A percentile compares a stretch with the other conserved stretches of the same genome.
phyloP scores from a whole-genome alignment of 306 rosid species.

The Lathyrus oleraceus region DNA sequence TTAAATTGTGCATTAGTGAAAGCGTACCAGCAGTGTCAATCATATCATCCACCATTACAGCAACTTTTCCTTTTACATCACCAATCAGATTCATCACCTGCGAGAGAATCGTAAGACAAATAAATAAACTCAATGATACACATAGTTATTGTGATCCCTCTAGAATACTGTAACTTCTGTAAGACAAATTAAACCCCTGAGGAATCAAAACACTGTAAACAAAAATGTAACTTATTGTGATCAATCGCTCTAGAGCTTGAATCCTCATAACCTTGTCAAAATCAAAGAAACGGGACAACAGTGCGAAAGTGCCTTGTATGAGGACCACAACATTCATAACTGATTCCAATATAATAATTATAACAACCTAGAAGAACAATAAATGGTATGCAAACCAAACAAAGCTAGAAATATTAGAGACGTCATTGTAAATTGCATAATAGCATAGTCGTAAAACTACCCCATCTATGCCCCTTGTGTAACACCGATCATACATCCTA shows the following conservation, averaged over 20 bases:
- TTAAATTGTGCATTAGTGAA: conserved; percentile 25
- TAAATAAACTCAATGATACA: conserved; percentile 19
- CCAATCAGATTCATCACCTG: conserved; percentile 99
- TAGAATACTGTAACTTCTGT: not conserved
- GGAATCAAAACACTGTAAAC: not conserved
- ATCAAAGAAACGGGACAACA: not conserved
- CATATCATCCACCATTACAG: conserved; percentile 99
- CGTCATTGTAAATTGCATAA: not conserved
- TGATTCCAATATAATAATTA: not conserved
- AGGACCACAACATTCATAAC: not conserved
- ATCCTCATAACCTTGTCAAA: conserved; percentile 5
- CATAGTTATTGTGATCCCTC: not conserved
- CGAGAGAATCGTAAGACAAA: conserved; percentile 28
- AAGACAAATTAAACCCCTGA: too few relatives aligned
- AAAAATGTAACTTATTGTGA: conserved; percentile 1
- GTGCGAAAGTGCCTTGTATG: not conserved
- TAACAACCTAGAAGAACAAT: conserved; percentile 4
- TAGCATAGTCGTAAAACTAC: not conserved
- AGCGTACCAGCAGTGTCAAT: conserved; percentile 97
- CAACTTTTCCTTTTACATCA: conserved; percentile 97
- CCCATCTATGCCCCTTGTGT: not conserved
- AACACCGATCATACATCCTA: not conserved
- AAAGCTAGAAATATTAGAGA: not conserved
- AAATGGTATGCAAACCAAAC: not conserved
- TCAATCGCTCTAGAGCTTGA: not conserved